Evolutionary conservation across 495 filamentous ascomycete species (phyloP), one percentile per base, ranked within the genome.

Genomic region (Tuber microsphaerosporum): DNA sequence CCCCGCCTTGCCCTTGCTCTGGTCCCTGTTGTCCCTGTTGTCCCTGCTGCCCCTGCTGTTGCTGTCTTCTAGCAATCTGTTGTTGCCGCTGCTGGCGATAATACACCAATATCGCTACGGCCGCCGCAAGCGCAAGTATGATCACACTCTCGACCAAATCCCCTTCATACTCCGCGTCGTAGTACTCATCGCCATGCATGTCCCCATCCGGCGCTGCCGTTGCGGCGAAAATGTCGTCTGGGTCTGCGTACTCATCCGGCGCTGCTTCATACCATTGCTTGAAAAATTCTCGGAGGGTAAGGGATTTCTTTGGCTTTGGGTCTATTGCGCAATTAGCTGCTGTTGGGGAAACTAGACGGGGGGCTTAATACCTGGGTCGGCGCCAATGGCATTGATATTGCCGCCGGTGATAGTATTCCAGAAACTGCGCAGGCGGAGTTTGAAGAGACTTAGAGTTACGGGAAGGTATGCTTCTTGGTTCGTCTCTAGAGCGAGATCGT

Each of bases 391-490:
- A 77, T 98, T 97, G 78, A 98, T 88, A 68, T 91, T 88, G 26
- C 95, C 95, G 81, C 94, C 88, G 0, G 93, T 97, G 75, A 98
- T 86, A 0, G 90, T 92, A 76, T 99, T 98, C 95, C 95, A 99
- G 75, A 90, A 92, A 81, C 93, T 94, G 74, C 93, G 89, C 43
- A 89, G 85, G 20, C 94, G 87, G 73, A 99, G 85, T 84, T 98
- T 98, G 72, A 96, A 85, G 69, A 99, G 84, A 76, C 92, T 92
- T 34, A 99, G 85, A 42, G 93, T 91, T 4, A 98, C 96, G 0
- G 95, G 96, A n/a, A 97, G 86, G 82, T 98, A 97, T 0, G 96
- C 93, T 84, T 98, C 96, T 46, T 89, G 87, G 80, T 97, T 99
- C 6, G 93, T 95, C 82, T 92, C 92, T 26, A 97, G 85, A 1